phyloP scores from a whole-genome alignment of 345 rosid genomes.

The Eucalyptus pauciflora region DNA sequence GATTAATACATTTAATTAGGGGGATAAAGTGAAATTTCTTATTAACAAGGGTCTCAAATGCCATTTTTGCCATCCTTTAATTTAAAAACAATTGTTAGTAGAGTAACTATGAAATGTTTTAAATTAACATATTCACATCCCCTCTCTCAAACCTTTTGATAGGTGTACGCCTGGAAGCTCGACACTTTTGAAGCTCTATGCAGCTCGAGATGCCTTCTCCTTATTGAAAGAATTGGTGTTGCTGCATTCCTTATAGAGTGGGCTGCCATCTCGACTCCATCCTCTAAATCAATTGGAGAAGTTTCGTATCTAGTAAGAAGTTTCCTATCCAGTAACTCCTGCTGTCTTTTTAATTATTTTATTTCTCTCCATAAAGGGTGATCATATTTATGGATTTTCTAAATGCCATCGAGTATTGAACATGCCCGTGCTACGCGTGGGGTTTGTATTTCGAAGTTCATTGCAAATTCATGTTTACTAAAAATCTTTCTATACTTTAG shows the following conservation, averaged over 20 bases:
- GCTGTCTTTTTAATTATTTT: background rate
- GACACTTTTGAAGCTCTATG: background rate
- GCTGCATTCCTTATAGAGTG: background rate
- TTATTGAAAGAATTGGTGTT: background rate
- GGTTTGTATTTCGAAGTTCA: background rate
- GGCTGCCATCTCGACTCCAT: background rate
- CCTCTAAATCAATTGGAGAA: background rate
- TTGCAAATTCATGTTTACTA: background rate
- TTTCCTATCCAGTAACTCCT: background rate
- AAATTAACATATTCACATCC: no score
- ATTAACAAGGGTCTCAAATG: background rate
- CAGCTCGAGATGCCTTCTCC: background rate
- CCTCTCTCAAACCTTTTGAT: background rate
- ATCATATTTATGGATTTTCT: background rate
- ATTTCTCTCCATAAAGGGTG: background rate
- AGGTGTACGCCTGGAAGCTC: background rate
- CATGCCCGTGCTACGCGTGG: background rate
- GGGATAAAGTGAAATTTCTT: background rate
- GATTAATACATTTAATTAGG: background rate
- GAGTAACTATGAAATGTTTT: background rate
- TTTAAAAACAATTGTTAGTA: background rate
- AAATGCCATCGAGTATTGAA: background rate
- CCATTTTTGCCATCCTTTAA: background rate
- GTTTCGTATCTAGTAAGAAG: no score
- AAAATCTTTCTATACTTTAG: background rate